phyloP scores from a whole-genome alignment of 805 yeast species.

The Candida tibetensis region DNA sequence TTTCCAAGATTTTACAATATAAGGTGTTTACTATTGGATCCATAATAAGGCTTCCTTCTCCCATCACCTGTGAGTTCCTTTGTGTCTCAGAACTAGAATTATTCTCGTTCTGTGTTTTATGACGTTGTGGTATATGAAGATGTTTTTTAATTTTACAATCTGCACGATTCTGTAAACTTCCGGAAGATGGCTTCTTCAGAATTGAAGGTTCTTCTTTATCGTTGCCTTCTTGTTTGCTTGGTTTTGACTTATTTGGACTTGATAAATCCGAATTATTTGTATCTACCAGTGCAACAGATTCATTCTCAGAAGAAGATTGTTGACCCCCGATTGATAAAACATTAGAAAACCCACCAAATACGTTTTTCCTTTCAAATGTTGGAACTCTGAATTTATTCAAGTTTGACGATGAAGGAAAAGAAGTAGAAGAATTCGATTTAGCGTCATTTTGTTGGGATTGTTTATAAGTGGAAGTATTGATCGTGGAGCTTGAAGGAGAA shows the following conservation, averaged over 20 bases:
- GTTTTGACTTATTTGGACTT: constrained; percentile 3
- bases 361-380: constrained; percentile 39
- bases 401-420: too few species aligned
- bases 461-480: not conserved
- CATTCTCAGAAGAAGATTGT: not conserved
- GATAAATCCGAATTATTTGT: not conserved
- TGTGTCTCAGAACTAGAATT: not conserved
- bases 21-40: constrained; percentile 52
- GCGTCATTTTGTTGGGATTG: not conserved
- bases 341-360: constrained; percentile 51
- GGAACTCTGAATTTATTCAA: constrained; percentile 45
- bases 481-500: constrained; percentile 7
- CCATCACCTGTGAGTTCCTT: not conserved
- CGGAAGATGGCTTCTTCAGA: not conserved
- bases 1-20: constrained; percentile 53
- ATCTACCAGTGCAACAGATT: not conserved
- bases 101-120: not conserved
- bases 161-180: not conserved
- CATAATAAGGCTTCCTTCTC: constrained; percentile 20
- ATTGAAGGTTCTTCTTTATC: not conserved
- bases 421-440: constrained; percentile 14
- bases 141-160: not conserved
- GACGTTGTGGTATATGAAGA: not conserved
- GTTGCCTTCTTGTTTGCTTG: not conserved
- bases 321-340: constrained; percentile 21